phyloP scores from a whole-genome alignment of 2,329 filamentous ascomycete species.

The Ophiocordyceps australis region DNA sequence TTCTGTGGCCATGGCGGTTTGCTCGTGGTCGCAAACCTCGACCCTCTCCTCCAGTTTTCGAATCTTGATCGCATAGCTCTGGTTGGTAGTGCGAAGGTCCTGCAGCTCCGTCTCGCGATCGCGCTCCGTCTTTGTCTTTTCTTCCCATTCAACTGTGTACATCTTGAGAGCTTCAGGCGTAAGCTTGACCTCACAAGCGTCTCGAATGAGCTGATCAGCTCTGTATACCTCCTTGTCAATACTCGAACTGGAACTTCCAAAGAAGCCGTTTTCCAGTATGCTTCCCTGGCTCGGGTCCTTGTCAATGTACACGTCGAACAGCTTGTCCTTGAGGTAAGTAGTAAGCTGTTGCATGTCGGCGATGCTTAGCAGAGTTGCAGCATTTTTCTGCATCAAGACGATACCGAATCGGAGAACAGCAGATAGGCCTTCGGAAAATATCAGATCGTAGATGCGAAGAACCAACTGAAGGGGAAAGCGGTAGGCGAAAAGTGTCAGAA shows the following conservation, averaged over 20 bases:
- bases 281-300: conserved; percentile 82
- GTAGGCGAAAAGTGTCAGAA: conserved; percentile 95
- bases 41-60: conserved; percentile 74
- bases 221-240: conserved; percentile 92
- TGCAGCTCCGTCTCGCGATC: conserved; percentile 72
- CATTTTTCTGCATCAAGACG: conserved; percentile 91
- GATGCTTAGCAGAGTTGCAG: conserved; percentile 58
- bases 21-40: conserved; percentile 76
- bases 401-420: conserved; percentile 91
- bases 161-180: conserved; percentile 63
- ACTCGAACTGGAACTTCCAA: conserved; percentile 76
- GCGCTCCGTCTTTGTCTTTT: conserved; percentile 66
- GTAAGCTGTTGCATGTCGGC: conserved; percentile 84
- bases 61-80: conserved; percentile 54
- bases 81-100: conserved; percentile 46
- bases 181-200: conserved; percentile 78
- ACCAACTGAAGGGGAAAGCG: conserved; percentile 93
- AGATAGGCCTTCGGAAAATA: conserved; percentile 80
- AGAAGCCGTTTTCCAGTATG: conserved; percentile 91
- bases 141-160: conserved; percentile 83
- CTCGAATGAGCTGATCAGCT: conserved; percentile 80
- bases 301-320: conserved; percentile 97
- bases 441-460: conserved; percentile 88
- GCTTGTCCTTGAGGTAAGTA: conserved; percentile 75
- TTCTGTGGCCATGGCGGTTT: conserved; percentile 79